Base-by-base conservation (phyloP, 2,329 filamentous ascomycete species). In the Colletotrichum camelliae region DNA sequence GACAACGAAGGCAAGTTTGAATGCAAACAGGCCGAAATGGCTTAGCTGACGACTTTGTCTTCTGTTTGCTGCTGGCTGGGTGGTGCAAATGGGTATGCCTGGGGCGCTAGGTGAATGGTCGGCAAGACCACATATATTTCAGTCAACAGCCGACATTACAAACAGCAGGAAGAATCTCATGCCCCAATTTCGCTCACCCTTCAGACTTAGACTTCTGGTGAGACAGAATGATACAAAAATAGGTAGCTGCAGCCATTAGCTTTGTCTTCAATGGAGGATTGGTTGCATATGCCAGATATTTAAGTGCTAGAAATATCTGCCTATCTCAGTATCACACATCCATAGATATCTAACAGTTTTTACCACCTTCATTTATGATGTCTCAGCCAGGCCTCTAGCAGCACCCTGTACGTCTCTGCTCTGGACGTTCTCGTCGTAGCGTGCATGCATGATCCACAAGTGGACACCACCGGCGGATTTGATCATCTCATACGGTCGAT, bases 401-500 rank as follows among this genome's bases (percentile, higher is more conserved):
- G 7, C 39, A n/a, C 5, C 4, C 43, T 4, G n/a, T 12, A 21
- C 4, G n/a, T 52, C 10, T 21, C 43, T 4, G 12, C 12, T 21
- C 43, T 13, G 10, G 43, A 10, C n/a, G 2, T 52, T 52, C 10
- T 52, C n/a, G n/a, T n/a, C 4, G 43, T 21, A 52, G 43, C n/a
- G n/a, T 52, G 43, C 43, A 7, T 52, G 43, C 2, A 1, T 21
- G 43, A 21, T 52, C 43, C n/a, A 52, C n/a, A 52, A 52, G 43
- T 52, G 43, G 43, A 4, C n/a, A 52, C n/a, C 5, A 9, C 2
- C 37, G 1, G 2, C 0, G 1, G 9, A 4, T 4, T 48, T 0
- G 10, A 48, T 21, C n/a, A 48, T 48, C 43, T 48, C n/a, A 21
- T 52, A 21, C n/a, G 81, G 81, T 82, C 82, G 82, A 81, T 80